Conservation (phyloP, 805 yeast genomes). For the Metschnikowia reukaufii region DNA sequence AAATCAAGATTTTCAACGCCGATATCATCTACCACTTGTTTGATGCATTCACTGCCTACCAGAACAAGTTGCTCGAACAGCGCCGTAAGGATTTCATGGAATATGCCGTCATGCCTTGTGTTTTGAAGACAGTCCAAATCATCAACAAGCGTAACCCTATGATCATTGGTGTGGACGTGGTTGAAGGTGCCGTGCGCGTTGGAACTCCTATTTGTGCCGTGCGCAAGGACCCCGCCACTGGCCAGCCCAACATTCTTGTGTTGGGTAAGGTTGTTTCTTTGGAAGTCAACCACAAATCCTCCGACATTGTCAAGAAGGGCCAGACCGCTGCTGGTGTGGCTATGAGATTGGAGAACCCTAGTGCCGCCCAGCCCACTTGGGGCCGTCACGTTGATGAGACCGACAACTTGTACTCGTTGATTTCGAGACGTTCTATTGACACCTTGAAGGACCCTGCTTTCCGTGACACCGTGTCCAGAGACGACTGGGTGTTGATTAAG, state of each 20-base stretch:
- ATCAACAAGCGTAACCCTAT: constrained; percentile 98
- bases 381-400: constrained; percentile 98
- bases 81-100: constrained; percentile 87
- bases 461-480: constrained; percentile 90
- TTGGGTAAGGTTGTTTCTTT: constrained; percentile 90
- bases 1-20: constrained; percentile 89
- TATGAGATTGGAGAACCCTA: constrained; percentile 91
- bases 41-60: constrained; percentile 92
- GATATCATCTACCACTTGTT: constrained; percentile 96
- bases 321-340: constrained; percentile 98
- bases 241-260: constrained; percentile 64
- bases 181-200: constrained; percentile 82
- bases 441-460: constrained; percentile 98
- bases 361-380: constrained; percentile 94
- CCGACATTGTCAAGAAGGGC: constrained; percentile 81
- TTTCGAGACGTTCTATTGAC: constrained; percentile 87
- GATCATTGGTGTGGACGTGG: constrained; percentile 98
- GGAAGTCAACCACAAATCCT: constrained; percentile 92
- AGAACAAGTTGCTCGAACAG: constrained; percentile 79
- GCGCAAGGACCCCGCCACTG: constrained; percentile 81
- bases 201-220: constrained; percentile 98
- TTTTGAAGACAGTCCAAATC: constrained; percentile 88
- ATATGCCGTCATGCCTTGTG: constrained; percentile 93
- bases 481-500: constrained; percentile 92
- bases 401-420: constrained; percentile 86